A percentile compares a stretch with the other conserved stretches of the same genome.
Evolutionary conservation across 345 rosid genomes (phyloP).

Genomic region (Eutrema yunnanense): DNA sequence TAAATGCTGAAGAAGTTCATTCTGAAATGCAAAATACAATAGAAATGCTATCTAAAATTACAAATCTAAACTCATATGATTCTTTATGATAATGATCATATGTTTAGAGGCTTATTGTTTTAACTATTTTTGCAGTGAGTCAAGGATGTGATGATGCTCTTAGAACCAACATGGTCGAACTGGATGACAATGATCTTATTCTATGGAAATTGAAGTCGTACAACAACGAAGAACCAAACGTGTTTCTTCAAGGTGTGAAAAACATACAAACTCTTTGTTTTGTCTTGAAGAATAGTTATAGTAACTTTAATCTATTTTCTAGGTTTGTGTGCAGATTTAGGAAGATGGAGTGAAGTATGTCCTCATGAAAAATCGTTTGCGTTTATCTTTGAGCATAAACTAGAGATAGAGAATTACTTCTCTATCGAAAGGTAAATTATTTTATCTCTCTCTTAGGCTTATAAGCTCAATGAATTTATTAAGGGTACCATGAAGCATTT

Average conservation of each 20-base stretch:
- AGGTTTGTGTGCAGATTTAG: no score
- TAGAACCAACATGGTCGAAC: constrained; percentile 49
- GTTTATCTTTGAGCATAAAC: no score
- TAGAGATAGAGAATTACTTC: no score
- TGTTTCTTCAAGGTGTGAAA: constrained; percentile 70
- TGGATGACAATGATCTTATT: constrained; percentile 43
- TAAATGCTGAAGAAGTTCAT: constrained; percentile 48
- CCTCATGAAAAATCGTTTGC: no score
- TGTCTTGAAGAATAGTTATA: background rate
- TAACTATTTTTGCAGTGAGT: constrained; percentile 28
- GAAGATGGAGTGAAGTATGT: no score
- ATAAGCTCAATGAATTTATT: no score
- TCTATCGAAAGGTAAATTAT: no score
- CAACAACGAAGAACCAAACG: constrained; percentile 26
- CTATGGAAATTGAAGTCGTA: constrained; percentile 63
- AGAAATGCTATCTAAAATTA: constrained; percentile 41
- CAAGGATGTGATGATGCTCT: constrained; percentile 58
- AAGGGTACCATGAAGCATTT: no score
- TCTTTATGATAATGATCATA: background rate
- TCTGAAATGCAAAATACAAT: constrained; percentile 40
- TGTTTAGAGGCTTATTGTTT: background rate
- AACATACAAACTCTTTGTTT: background rate
- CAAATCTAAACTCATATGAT: constrained; percentile 5
- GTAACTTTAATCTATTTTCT: background rate
- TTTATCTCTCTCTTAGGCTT: no score